Evolutionary conservation across 2,329 filamentous ascomycete species (phyloP).

Genomic region (Cladophialophora yegresii): DNA sequence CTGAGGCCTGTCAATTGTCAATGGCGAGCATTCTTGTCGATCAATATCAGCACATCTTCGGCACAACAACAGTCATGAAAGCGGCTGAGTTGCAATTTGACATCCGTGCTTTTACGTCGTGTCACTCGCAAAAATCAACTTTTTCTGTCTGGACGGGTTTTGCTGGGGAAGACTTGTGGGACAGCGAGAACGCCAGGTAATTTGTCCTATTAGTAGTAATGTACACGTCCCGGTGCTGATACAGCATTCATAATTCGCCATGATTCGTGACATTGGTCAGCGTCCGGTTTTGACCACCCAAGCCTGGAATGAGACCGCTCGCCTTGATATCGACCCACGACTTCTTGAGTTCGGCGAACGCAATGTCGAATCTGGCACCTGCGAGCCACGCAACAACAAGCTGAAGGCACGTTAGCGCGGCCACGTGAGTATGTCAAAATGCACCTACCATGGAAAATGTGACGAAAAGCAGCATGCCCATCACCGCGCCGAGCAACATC

Average conservation of each 20-base stretch:
- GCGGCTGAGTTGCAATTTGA: conserved; percentile 96
- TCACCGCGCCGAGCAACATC: conserved; percentile 66
- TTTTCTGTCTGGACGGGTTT: not conserved
- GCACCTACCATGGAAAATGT: conserved; percentile 76
- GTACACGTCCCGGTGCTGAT: conserved; percentile 9
- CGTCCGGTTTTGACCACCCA: conserved; percentile 1
- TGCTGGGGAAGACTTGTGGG: not conserved
- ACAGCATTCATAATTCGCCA: conserved; percentile 22
- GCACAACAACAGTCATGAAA: conserved; percentile 83
- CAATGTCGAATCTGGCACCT: conserved; percentile 79
- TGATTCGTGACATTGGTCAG: conserved; percentile 15
- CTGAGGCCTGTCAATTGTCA: conserved; percentile 35
- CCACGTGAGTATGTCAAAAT: not conserved
- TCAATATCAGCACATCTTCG: conserved; percentile 95
- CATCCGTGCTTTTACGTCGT: conserved; percentile 75
- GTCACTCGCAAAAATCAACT: not conserved
- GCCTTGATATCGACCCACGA: conserved; percentile 38
- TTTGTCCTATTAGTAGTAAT: conserved; percentile 8
- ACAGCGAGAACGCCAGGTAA: not conserved
- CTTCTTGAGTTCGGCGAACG: conserved; percentile 57
- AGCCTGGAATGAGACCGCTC: conserved; percentile 11
- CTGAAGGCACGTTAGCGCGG: conserved; percentile 50
- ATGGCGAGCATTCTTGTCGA: conserved; percentile 22
- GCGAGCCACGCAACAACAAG: conserved; percentile 74
- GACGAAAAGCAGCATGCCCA: conserved; percentile 70